Base-by-base conservation (phyloP, 257 asterid species). In the Ophiorrhiza pumila region DNA sequence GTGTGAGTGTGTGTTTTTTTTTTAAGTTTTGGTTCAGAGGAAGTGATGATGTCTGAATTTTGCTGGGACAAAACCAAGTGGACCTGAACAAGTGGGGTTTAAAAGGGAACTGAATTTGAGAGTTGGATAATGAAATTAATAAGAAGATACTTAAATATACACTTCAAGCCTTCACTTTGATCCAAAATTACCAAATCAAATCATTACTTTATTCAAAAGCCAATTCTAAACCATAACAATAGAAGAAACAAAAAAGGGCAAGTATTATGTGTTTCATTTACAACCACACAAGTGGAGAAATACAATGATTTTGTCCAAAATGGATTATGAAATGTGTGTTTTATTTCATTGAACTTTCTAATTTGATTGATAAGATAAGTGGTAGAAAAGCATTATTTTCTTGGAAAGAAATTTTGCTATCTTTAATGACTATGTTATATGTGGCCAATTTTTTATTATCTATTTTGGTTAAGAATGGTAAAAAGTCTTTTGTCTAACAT, bases 71-170 rank as follows among this genome's bases (percentile, higher is more conserved):
- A 70, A 71, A 62, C 59, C 66, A 42, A 72, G 53, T 47, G 74
- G 63, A 57, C 69, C 74, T 68, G 63, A 55, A 31, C 43, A 64
- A 68, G 78, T 72, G 80, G 80, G 82, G 80, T 63, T 69, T 27
- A 52, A 41, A 73, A 35, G 80, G 80, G 62, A 74, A 59, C 76
- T 53, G 64, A 65, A 56, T 68, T 76, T 74, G 34, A 43, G 56
- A 45, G 37, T 55, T 56, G 78, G 75, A 68, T 66, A 72, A 58
- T 69, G 58, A 62, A 53, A 35, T 45, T 61, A 37, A 1, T 66
- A 35, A 3, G 8, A 5, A 29, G 46, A n/a, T n/a, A n/a, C n/a
- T n/a, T 66, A 34, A 27, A 32, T 69, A 61, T 35, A 68, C 80
- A 71, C 50, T 42, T 34, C 1, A 5, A 8, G 14, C 77, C 65